Percentiles rank a stretch among this genome's conserved stretches.
Conservation (phyloP, 768 basidiomycete species). For the Psilocybe subaeruginosa region DNA sequence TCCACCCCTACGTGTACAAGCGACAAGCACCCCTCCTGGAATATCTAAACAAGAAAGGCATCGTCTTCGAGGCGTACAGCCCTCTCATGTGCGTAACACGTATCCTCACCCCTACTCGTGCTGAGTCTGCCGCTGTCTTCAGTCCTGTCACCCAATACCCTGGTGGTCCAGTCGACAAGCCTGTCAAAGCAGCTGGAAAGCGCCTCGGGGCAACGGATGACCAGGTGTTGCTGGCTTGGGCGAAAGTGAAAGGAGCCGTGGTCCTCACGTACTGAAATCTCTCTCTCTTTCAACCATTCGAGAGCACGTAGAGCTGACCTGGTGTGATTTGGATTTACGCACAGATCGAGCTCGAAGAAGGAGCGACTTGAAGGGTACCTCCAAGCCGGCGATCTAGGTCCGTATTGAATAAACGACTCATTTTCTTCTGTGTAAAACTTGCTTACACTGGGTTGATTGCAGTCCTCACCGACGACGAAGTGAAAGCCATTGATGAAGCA, state of each 20-base stretch:
- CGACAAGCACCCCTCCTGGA: conserved; percentile 52
- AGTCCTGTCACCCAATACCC: conserved; percentile 64
- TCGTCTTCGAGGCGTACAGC: conserved; percentile 74
- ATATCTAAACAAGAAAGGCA: conserved; percentile 40
- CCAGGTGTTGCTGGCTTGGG: conserved; percentile 75
- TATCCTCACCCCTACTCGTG: neutral
- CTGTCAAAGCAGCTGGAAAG: conserved; percentile 54
- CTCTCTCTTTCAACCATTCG: neutral
- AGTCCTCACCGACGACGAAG: conserved; percentile 56
- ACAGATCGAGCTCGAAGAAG: conserved; percentile 68
- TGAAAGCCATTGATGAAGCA: conserved; percentile 58
- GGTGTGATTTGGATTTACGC: neutral
- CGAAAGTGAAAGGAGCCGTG: conserved; percentile 51
- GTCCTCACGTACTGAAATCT: neutral
- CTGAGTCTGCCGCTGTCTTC: neutral
- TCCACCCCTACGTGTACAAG: conserved; percentile 69
- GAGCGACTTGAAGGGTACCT: conserved; percentile 43
- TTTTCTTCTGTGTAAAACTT: no score
- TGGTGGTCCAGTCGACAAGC: conserved; percentile 67
- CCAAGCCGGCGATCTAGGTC: conserved; percentile 16
- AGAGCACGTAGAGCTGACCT: neutral
- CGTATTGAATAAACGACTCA: neutral
- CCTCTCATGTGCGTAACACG: conserved; percentile 49
- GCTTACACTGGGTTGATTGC: conserved; percentile 1
- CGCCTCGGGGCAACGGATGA: conserved; percentile 56